Evolutionary conservation across 2,329 filamentous ascomycete species (phyloP).

Genomic region (Pseudocercospora crystallina): DNA sequence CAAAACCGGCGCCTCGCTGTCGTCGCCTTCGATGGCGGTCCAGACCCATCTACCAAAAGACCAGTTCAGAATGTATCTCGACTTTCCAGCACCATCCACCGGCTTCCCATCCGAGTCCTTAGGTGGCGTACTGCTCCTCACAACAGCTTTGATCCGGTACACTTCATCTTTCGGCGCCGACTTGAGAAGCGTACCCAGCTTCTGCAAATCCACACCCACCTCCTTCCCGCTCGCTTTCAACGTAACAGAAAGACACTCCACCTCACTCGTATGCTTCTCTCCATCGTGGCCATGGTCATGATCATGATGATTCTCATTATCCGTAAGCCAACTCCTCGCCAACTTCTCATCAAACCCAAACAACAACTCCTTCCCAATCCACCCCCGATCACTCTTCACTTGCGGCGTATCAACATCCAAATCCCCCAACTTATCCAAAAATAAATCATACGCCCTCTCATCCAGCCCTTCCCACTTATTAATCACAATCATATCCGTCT

Average conservation of each 20-base stretch:
- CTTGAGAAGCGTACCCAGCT: conserved; percentile 67
- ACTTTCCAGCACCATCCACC: conserved; percentile 35
- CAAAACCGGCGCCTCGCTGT: conserved; percentile 51
- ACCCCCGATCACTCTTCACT: conserved; percentile 80
- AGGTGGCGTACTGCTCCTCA: conserved; percentile 49
- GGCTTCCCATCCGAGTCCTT: conserved; percentile 38
- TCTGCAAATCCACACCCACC: conserved; percentile 56
- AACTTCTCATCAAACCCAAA: conserved; percentile 86
- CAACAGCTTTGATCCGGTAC: conserved; percentile 84
- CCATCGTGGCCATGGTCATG: conserved; percentile 44
- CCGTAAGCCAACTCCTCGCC: conserved; percentile 50
- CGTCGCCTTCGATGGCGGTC: conserved; percentile 39
- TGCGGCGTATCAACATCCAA: conserved; percentile 73
- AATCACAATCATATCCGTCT: conserved; percentile 86
- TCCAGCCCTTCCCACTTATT: conserved; percentile 86
- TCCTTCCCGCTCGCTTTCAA: conserved; percentile 45
- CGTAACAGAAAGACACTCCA: conserved; percentile 85
- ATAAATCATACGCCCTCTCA: conserved; percentile 74
- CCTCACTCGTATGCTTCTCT: conserved; percentile 72
- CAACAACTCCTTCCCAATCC: conserved; percentile 74
- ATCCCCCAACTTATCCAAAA: conserved; percentile 75
- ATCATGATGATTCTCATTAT: conserved; percentile 36
- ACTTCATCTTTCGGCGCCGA: conserved; percentile 86
- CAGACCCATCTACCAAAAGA: conserved; percentile 96
- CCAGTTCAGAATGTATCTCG: conserved; percentile 92